A percentile compares a stretch with the other conserved stretches of the same genome.
phyloP scores from a whole-genome alignment of 768 basidiomycete genomes.

The Phlebiopsis gigantea region DNA sequence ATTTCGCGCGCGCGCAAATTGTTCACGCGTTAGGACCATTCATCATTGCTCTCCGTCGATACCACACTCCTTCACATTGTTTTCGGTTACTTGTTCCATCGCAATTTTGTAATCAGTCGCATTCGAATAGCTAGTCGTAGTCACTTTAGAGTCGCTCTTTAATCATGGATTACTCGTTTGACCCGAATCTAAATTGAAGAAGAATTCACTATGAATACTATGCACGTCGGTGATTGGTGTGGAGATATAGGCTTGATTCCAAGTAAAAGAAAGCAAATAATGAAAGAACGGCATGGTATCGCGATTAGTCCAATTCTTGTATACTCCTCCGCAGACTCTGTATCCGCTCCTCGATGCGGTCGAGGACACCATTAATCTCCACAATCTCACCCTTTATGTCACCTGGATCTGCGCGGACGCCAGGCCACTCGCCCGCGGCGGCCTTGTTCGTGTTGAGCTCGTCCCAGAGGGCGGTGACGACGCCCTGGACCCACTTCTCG shows the following conservation, averaged over 20 bases:
- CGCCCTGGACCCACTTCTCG: constrained; percentile 70
- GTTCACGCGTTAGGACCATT: constrained; percentile 4
- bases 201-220: background rate
- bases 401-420: constrained; percentile 9
- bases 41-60: constrained; percentile 1
- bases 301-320: constrained; percentile 25
- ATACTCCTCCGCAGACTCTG: constrained; percentile 37
- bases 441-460: constrained; percentile 51
- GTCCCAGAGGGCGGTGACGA: constrained; percentile 69
- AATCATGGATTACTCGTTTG: constrained; percentile 3
- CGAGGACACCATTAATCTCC: constrained; percentile 45
- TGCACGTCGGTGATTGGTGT: background rate
- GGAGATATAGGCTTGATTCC: no score
- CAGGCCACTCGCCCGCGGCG: constrained; percentile 12
- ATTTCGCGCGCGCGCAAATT: background rate
- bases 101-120: constrained; percentile 7
- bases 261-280: background rate
- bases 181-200: background rate
- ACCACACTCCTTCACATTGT: constrained; percentile 13
- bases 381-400: constrained; percentile 44
- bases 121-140: constrained; percentile 8
- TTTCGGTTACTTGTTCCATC: constrained; percentile 10
- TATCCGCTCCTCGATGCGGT: constrained; percentile 53
- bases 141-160: constrained; percentile 10
- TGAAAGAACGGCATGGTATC: no score